Evolutionary conservation across 768 basidiomycete species (phyloP), one percentile per base, ranked within the genome.

Genomic region (Scleroderma bovista): DNA sequence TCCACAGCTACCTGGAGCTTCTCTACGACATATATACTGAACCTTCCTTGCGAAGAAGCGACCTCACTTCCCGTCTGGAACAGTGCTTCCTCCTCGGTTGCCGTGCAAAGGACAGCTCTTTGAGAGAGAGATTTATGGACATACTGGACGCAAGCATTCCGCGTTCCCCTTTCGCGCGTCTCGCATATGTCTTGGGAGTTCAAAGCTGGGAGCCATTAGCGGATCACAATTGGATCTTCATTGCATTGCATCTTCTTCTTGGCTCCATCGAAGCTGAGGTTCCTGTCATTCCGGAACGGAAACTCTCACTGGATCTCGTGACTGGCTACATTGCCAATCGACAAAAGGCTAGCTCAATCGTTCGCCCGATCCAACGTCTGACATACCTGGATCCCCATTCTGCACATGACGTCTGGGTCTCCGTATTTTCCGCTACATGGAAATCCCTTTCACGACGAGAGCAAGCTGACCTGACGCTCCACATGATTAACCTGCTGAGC

Each of bases 1-100:
- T 88, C 65, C 79, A 84, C 40, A 79, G 84, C 37, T 98, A 92
- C 65, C 75, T 98, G 57, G 84, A 88, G 54, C 76, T 98, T 52
- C 87, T 99, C 49, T 86, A 90, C 62, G 92, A 94, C 52, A 94
- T 99, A 60, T 99, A 97, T 71, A 90, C 86, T 6, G 88, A 93
- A 39, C 84, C 91, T 16, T 69, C 72, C 3, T 72, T 99, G 40
- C 85, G 92, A 37, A 83, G 94, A 38, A 95, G 91, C 49, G 96
- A 99, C 56, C 74, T 99, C 53, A 99, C 96, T 2, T 85, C 88
- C 37, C 83, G 93, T 11, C 76, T 99, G 16, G 96, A 99, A 61
- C 85, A 88, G 24, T 85, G 93, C 1, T 99, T 97, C 73, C 75
- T 98, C 32, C 75, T 97, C 24, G 96, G 95, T 6, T 93, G 90